Percentiles rank a stretch among this genome's conserved stretches.
These are phyloP conservation scores for Periconia sp. DNA, from an alignment of 2,329 filamentous ascomycete genomes.

Conservation along the genomic window DNA sequence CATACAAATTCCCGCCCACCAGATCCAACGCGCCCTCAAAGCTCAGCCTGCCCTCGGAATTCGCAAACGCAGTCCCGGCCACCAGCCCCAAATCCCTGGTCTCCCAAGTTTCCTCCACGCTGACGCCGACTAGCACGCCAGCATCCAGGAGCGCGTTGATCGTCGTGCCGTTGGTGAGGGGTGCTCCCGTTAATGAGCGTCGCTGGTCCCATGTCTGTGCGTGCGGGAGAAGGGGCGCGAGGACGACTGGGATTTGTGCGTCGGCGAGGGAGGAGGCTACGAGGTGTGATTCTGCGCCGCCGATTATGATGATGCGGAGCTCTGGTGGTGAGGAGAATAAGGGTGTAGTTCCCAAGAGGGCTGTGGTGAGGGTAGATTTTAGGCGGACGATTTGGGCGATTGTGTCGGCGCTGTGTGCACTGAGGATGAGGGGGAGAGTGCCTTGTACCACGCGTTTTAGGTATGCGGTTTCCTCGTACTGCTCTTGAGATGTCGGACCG, in stretches of 20 bases:
- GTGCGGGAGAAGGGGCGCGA: constrained; percentile 61
- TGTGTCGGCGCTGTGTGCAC: constrained; percentile 63
- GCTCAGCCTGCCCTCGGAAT: constrained; percentile 57
- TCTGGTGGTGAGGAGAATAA: constrained; percentile 30
- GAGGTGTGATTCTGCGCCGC: constrained; percentile 65
- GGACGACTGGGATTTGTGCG: constrained; percentile 60
- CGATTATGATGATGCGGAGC: constrained; percentile 54
- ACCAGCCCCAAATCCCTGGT: constrained; percentile 61
- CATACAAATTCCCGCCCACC: constrained; percentile 59
- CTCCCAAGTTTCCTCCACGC: constrained; percentile 64
- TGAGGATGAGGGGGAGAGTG: constrained; percentile 58
- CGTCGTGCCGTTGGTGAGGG: constrained; percentile 65
- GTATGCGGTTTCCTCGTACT: constrained; percentile 46
- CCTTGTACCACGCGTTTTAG: constrained; percentile 59
- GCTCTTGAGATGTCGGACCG: constrained; percentile 8
- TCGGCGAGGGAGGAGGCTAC: constrained; percentile 60
- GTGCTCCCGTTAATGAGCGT: constrained; percentile 64
- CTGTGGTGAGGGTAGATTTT: constrained; percentile 58
- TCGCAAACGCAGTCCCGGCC: constrained; percentile 62
- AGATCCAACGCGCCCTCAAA: constrained; percentile 60
- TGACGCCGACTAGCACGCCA: constrained; percentile 61
- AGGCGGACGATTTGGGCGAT: constrained; percentile 62
- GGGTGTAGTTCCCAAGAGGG: constrained; percentile 3
- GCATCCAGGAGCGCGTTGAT: constrained; percentile 61
- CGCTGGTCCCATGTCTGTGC: constrained; percentile 62